phyloP scores from a whole-genome alignment of 441 rosid species.

The Monsonia emarginata region DNA sequence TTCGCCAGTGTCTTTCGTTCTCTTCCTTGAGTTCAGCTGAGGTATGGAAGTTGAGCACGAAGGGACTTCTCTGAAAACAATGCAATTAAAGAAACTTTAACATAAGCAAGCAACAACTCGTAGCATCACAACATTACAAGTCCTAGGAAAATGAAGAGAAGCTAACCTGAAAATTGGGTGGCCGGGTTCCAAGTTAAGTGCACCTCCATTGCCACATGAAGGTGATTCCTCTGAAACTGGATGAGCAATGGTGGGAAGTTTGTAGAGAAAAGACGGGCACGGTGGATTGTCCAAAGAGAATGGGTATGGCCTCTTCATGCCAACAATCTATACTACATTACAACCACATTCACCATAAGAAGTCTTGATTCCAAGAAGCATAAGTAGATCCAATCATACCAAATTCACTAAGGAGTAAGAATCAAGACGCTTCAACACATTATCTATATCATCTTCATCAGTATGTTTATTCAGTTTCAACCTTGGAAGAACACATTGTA shows the following conservation, averaged over 20 bases:
- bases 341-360: constrained; percentile 16
- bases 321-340: constrained; percentile 30
- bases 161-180: constrained; percentile 29
- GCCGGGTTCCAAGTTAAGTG: constrained; percentile 10
- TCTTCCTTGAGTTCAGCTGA: constrained; percentile 24
- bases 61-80: constrained; percentile 24
- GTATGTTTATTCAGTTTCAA: not conserved
- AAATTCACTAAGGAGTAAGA: not conserved
- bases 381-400: too few relatives aligned
- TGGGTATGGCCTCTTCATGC: constrained; percentile 45
- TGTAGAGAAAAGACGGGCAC: constrained; percentile 22
- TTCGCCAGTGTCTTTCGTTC: constrained; percentile 19
- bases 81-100: not conserved
- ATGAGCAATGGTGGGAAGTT: constrained; percentile 20
- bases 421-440: not conserved
- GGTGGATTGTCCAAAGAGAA: constrained; percentile 31
- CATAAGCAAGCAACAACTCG: not conserved
- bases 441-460: too few relatives aligned
- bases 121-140: not conserved
- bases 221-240: constrained; percentile 26
- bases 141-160: not conserved
- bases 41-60: constrained; percentile 22
- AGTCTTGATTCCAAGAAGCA: not conserved
- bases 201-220: constrained; percentile 22
- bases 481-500: not conserved